Conservation (phyloP, 2,329 filamentous ascomycete species). For the Aspergillus phoenicis region DNA sequence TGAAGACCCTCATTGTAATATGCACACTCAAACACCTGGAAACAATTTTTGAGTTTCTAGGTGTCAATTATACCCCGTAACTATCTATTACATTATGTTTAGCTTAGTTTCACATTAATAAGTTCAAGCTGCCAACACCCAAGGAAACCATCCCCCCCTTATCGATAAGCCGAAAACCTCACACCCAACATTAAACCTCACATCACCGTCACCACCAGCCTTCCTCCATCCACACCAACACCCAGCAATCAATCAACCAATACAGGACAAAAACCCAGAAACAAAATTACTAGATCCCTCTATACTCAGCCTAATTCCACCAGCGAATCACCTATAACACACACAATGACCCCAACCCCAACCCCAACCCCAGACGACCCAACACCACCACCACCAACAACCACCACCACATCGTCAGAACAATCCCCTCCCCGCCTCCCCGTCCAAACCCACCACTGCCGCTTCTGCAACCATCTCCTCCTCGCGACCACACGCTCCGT, state of each 20-base stretch:
- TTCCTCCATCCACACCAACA: not conserved
- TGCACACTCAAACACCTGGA: too few relatives aligned
- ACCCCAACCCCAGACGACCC: conserved; percentile 1
- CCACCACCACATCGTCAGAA: not conserved
- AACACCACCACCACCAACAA: not conserved
- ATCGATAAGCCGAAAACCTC: conserved; percentile 4
- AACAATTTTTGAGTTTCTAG: too few relatives aligned
- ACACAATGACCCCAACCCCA: not conserved
- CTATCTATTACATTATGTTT: too few relatives aligned
- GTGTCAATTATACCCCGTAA: too few relatives aligned
- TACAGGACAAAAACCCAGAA: not conserved
- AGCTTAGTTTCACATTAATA: too few relatives aligned
- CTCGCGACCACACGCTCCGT: conserved; percentile 62
- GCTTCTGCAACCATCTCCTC: conserved; percentile 65
- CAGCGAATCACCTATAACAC: too few relatives aligned
- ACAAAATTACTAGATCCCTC: not conserved
- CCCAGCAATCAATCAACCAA: not conserved
- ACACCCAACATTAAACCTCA: not conserved
- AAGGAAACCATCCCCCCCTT: not conserved
- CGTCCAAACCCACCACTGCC: conserved; percentile 61
- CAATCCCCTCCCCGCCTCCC: conserved; percentile 24
- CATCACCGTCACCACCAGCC: not conserved
- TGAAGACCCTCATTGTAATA: too few relatives aligned
- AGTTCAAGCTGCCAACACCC: too few relatives aligned
- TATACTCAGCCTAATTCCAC: too few relatives aligned